Evolutionary conservation across 352 stramenopile genomes (phyloP).

Genomic region (Pilasporangium apinafurcum): DNA sequence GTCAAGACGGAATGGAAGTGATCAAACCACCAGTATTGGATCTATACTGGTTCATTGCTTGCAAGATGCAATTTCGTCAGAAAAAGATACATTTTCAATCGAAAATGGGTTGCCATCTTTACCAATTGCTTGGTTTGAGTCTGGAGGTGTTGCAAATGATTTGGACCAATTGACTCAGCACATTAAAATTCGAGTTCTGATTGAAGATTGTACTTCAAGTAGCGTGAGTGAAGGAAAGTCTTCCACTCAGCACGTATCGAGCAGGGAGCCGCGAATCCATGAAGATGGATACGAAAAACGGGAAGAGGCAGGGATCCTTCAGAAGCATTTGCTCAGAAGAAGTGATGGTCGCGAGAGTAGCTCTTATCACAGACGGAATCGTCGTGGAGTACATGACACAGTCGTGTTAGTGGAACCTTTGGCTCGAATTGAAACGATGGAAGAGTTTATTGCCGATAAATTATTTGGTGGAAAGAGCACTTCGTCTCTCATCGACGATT

Average conservation of each 20-base stretch:
- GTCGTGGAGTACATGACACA: slow-evolving; percentile 44
- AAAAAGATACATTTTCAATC: slow-evolving; percentile 50
- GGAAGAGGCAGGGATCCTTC: slow-evolving; percentile 8
- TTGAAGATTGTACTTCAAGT: slow-evolving; percentile 42
- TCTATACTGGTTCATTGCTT: slow-evolving; percentile 35
- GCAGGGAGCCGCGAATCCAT: no score
- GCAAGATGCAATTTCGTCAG: slow-evolving; percentile 53
- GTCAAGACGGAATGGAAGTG: slow-evolving; percentile 1
- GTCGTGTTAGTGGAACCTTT: slow-evolving; percentile 73
- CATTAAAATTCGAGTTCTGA: slow-evolving; percentile 62
- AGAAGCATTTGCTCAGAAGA: slow-evolving; percentile 12
- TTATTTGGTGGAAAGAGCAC: slow-evolving; percentile 30
- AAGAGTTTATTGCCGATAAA: slow-evolving; percentile 69
- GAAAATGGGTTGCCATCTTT: slow-evolving; percentile 8
- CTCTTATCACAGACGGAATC: slow-evolving; percentile 24
- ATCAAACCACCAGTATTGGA: neutral
- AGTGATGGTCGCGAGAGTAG: neutral
- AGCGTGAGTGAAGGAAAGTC: slow-evolving; percentile 10
- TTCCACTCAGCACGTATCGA: no score
- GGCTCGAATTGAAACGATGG: slow-evolving; percentile 69
- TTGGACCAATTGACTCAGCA: slow-evolving; percentile 65
- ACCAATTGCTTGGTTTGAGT: slow-evolving; percentile 11
- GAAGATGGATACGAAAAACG: neutral
- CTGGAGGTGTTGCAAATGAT: slow-evolving; percentile 31
- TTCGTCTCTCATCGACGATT: slow-evolving; percentile 24